A percentile compares a stretch with the other conserved stretches of the same genome.
These are phyloP conservation scores for Arthrobotrys sinensis DNA, from an alignment of 2,329 filamentous ascomycete species.

Conservation along the genomic window DNA sequence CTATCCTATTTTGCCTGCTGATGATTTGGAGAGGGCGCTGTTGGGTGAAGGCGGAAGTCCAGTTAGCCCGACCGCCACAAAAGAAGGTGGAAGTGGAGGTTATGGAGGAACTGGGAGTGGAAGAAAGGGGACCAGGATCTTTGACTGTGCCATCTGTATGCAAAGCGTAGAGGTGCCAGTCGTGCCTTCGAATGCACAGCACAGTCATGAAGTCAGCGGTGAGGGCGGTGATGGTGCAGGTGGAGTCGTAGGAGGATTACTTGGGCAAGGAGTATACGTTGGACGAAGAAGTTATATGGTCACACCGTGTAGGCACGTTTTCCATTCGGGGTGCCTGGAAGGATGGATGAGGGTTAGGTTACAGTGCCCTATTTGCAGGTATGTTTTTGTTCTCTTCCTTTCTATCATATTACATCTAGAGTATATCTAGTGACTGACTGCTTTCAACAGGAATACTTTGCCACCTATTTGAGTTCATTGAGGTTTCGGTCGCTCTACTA, in stretches of 20 bases:
- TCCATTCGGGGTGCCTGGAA: constrained; percentile 91
- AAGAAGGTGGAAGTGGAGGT: constrained; percentile 61
- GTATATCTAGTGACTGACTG: constrained; percentile 30
- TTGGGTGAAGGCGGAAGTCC: constrained; percentile 63
- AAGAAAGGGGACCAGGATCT: constrained; percentile 72
- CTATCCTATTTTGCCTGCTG: constrained; percentile 87
- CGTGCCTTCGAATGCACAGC: constrained; percentile 69
- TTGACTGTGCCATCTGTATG: constrained; percentile 96
- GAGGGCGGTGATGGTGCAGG: constrained; percentile 49
- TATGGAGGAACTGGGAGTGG: constrained; percentile 65
- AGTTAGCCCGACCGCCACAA: constrained; percentile 67
- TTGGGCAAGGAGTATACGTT: constrained; percentile 67
- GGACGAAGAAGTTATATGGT: constrained; percentile 93
- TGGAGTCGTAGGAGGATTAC: constrained; percentile 76
- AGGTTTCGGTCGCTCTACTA: background rate
- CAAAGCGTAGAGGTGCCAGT: constrained; percentile 92
- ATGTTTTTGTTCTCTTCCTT: background rate
- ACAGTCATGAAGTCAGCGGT: constrained; percentile 65
- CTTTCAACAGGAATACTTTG: constrained; percentile 62
- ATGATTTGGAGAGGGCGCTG: constrained; percentile 78
- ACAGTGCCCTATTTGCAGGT: constrained; percentile 92
- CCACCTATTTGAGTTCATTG: constrained; percentile 62
- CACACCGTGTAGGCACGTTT: constrained; percentile 95
- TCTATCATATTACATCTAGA: background rate
- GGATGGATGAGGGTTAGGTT: constrained; percentile 95